Evolutionary conservation across 2,329 filamentous ascomycete genomes (phyloP).

Genomic region (Aureobasidium leucospermi): DNA sequence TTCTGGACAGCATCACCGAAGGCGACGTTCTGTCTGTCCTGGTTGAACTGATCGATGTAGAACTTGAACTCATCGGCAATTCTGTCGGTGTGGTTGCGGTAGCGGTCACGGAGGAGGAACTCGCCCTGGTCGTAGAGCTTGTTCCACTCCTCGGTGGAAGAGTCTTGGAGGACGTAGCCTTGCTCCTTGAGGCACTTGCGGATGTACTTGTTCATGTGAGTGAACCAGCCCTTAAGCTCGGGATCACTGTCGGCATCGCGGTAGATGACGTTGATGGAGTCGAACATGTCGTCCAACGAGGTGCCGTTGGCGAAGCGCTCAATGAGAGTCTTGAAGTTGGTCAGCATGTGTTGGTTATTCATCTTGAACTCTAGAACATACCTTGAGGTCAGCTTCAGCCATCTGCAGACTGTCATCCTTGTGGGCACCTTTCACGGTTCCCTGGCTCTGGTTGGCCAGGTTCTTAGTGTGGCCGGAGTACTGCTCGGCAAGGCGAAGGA

Average conservation of each 20-base stretch:
- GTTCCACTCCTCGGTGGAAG: slow-evolving; percentile 75
- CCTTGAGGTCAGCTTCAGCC: slow-evolving; percentile 74
- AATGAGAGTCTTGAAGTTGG: slow-evolving; percentile 61
- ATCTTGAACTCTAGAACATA: slow-evolving; percentile 38
- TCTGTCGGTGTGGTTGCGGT: slow-evolving; percentile 76
- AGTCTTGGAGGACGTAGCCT: slow-evolving; percentile 81
- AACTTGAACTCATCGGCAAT: slow-evolving; percentile 88
- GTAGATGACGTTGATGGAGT: slow-evolving; percentile 79
- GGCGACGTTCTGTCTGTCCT: slow-evolving; percentile 76
- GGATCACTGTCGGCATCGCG: slow-evolving; percentile 76
- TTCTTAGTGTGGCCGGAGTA: slow-evolving; percentile 70
- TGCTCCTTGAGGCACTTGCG: slow-evolving; percentile 80
- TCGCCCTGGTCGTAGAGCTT: slow-evolving; percentile 75
- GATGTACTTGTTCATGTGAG: slow-evolving; percentile 65
- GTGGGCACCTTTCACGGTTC: slow-evolving; percentile 66
- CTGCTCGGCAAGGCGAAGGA: slow-evolving; percentile 75
- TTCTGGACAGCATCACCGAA: slow-evolving; percentile 72
- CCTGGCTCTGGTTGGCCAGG: slow-evolving; percentile 56
- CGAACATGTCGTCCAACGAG: slow-evolving; percentile 77
- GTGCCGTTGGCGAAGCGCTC: slow-evolving; percentile 92
- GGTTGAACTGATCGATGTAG: slow-evolving; percentile 78
- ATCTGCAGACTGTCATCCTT: slow-evolving; percentile 54
- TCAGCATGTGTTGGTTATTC: slow-evolving; percentile 42
- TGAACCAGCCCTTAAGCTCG: slow-evolving; percentile 87
- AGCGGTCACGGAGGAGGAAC: slow-evolving; percentile 81